These are phyloP conservation scores for Ceratocystiopsis sp. DNA, from an alignment of 2,329 filamentous ascomycete genomes.

Conservation along the genomic window DNA sequence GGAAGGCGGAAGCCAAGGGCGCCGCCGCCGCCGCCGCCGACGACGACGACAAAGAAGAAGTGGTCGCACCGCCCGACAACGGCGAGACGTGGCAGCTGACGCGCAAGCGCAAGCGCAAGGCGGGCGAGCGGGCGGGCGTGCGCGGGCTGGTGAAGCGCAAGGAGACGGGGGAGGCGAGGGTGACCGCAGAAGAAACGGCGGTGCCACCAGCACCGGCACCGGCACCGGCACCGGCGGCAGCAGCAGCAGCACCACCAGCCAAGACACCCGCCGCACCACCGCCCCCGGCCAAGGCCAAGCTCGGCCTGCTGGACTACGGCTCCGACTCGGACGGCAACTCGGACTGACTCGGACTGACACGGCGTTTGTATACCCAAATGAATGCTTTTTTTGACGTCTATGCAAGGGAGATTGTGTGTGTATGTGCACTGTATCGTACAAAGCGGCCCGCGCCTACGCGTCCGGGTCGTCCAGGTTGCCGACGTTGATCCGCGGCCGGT, in stretches of 20 bases:
- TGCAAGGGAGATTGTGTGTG: neutral
- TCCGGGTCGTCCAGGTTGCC: constrained; percentile 9
- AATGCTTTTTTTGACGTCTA: too few relatives aligned
- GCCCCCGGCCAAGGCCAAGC: constrained; percentile 12
- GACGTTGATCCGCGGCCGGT: constrained; percentile 18
- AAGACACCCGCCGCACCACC: neutral
- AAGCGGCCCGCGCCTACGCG: constrained; percentile 2
- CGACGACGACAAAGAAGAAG: neutral
- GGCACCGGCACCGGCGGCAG: neutral
- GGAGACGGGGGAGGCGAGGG: neutral
- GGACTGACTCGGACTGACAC: too few relatives aligned
- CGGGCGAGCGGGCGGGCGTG: constrained; percentile 5
- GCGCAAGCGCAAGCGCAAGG: constrained; percentile 10
- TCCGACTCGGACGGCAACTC: constrained; percentile 32
- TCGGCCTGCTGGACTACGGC: constrained; percentile 36
- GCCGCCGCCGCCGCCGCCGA: constrained; percentile 1
- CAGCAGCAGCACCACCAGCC: neutral
- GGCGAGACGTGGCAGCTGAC: constrained; percentile 4
- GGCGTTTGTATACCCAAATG: too few relatives aligned
- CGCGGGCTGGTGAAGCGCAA: constrained; percentile 8
- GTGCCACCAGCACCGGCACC: neutral
- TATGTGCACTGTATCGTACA: neutral
- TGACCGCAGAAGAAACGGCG: constrained; percentile 9
- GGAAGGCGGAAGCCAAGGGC: neutral
- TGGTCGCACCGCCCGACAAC: too few relatives aligned